These are phyloP conservation scores for Miscanthus lutarioriparius DNA, from an alignment of 176 grass and related monocot species.

Conservation along the genomic window DNA sequence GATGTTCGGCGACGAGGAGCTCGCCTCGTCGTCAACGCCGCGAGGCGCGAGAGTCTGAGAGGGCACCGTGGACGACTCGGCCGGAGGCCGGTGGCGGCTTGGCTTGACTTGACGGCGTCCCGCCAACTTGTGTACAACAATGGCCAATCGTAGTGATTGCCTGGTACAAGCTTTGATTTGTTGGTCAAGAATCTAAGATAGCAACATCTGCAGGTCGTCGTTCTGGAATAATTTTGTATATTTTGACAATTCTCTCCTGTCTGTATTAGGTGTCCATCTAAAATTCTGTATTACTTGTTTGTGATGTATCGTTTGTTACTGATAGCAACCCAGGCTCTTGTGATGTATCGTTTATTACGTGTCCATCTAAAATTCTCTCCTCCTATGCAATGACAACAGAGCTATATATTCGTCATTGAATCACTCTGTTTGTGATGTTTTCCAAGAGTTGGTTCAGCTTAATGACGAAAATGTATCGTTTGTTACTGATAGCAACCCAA, in stretches of 20 bases:
- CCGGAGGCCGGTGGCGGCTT: not conserved
- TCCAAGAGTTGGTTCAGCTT: too few relatives aligned
- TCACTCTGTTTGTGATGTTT: too few relatives aligned
- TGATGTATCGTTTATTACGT: too few relatives aligned
- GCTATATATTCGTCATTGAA: too few relatives aligned
- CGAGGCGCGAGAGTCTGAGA: constrained; percentile 12
- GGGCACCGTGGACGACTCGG: not conserved
- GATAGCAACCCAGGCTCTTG: too few relatives aligned
- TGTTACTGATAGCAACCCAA: too few relatives aligned
- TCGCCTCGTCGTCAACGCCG: not conserved
- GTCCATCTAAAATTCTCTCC: not conserved
- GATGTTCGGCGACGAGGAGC: constrained; percentile 1
- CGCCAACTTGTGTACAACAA: not conserved
- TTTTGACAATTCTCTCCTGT: not conserved
- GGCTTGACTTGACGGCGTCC: not conserved
- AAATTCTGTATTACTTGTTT: not conserved
- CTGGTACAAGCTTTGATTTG: not conserved
- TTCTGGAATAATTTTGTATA: not conserved
- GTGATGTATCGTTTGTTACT: too few relatives aligned
- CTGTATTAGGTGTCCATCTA: not conserved
- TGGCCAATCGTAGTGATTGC: not conserved
- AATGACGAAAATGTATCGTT: too few relatives aligned
- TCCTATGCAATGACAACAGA: too few relatives aligned
- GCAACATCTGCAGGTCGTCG: not conserved
- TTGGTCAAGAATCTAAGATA: not conserved